These are phyloP conservation scores for Pythium myriotylum DNA, from an alignment of 352 stramenopile genomes.

Conservation along the genomic window DNA sequence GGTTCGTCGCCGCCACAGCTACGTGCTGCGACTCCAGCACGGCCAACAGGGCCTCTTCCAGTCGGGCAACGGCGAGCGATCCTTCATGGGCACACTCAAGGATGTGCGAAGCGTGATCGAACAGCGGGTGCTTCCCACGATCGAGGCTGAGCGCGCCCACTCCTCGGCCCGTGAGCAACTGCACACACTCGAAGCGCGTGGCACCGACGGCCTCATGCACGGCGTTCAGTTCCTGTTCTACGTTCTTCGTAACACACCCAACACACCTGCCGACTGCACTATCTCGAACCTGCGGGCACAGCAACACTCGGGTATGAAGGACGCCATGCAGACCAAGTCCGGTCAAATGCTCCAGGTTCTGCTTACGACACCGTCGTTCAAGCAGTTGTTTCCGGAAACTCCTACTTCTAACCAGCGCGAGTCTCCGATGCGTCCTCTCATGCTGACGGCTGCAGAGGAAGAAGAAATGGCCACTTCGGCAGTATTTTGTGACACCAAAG, in stretches of 20 bases:
- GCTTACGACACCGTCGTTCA: slow-evolving; percentile 82
- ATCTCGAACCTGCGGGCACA: slow-evolving; percentile 84
- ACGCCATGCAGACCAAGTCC: slow-evolving; percentile 84
- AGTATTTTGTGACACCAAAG: slow-evolving; percentile 62
- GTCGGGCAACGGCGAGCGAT: slow-evolving; percentile 71
- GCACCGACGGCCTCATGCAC: slow-evolving; percentile 83
- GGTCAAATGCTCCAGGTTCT: slow-evolving; percentile 84
- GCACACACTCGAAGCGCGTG: slow-evolving; percentile 73
- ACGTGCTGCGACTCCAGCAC: slow-evolving; percentile 78
- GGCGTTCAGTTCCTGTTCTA: slow-evolving; percentile 89
- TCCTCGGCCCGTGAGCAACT: slow-evolving; percentile 82
- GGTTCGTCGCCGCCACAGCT: slow-evolving; percentile 72
- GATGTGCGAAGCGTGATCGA: slow-evolving; percentile 84
- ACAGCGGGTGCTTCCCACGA: slow-evolving; percentile 69
- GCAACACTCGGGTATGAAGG: slow-evolving; percentile 84
- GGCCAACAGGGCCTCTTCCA: slow-evolving; percentile 83
- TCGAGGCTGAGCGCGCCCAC: slow-evolving; percentile 81
- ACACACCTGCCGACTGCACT: slow-evolving; percentile 81
- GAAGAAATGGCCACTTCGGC: slow-evolving; percentile 68
- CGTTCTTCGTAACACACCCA: slow-evolving; percentile 81
- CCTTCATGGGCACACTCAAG: slow-evolving; percentile 79
- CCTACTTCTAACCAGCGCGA: slow-evolving; percentile 40
- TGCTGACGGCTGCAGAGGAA: slow-evolving; percentile 74
- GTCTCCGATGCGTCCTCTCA: slow-evolving; percentile 38
- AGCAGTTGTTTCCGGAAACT: slow-evolving; percentile 64